Base-by-base conservation (phyloP, 2,329 filamentous ascomycete genomes). In the Arthrinium phaeospermum region DNA sequence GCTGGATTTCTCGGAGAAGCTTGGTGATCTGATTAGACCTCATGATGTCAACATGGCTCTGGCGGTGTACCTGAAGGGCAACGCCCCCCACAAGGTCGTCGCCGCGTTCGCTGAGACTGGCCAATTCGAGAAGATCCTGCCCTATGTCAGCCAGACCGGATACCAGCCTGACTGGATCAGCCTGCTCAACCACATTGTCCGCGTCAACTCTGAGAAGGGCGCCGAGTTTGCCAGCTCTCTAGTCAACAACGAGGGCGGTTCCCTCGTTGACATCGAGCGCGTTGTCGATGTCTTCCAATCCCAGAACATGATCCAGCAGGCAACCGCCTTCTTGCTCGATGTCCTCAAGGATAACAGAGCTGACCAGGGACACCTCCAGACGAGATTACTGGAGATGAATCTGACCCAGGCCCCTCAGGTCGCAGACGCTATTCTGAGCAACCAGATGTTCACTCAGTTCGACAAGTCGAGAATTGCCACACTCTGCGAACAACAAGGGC, bases 221-320 rank as follows among this genome's bases (percentile, higher is more conserved):
- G 91, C 94, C 0, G 96, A 99, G 80, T 98, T 99, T 78, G 97
- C 96, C 30, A 93, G 93, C n/a, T 91, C 94, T 75, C 89, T 99
- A 74, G 96, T 94, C 61, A 98, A 96, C 82, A 92, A 96, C 77
- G 94, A 97, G 80, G 91, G 92, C 73, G 95, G 94, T 37, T 92
- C 95, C 34, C 86, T 98, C 73, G 92, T 99, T 76, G 96, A 98
- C 78, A 91, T 98, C 72, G 94, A 98, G 81, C 94, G 96, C 67
- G 95, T 98, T 34, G 94, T 98, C 68, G 96, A 99, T 82, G 95
- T 99, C 73, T 99, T 99, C 91, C 93, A 98, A 83, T 95, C 95
- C 13, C 96, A 99, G 83, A 95, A 95, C 79, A 96, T 98, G 95
- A 90, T 98, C 69, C 97, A 98, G 82, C 95, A 98, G 83, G 96